Percentiles rank a stretch among this genome's conserved stretches.
Evolutionary conservation across 2,329 filamentous ascomycete genomes (phyloP).

Genomic region (Trichoderma brevicompactum): DNA sequence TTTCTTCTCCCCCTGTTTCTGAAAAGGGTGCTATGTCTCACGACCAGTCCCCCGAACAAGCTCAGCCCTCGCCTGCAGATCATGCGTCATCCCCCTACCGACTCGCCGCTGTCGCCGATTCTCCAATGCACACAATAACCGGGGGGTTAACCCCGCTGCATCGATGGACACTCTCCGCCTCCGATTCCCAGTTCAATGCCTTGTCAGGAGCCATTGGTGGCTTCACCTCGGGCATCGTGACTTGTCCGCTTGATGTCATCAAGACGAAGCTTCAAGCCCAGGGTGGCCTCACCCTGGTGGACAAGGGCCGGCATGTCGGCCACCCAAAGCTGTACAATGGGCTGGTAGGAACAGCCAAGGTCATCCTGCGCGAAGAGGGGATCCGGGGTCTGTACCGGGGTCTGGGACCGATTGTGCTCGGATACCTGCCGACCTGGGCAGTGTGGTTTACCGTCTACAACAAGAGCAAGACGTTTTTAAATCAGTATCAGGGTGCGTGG

Average conservation of each 20-base stretch:
- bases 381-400: conserved; percentile 90
- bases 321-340: conserved; percentile 76
- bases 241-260: conserved; percentile 96
- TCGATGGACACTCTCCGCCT: conserved; percentile 60
- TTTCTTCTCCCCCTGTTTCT: neutral
- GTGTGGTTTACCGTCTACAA: conserved; percentile 98
- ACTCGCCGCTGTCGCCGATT: conserved; percentile 39
- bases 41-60: conserved; percentile 49
- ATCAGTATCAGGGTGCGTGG: conserved; percentile 63
- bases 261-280: conserved; percentile 98
- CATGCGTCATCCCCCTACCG: conserved; percentile 46
- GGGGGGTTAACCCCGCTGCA: conserved; percentile 52
- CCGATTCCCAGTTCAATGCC: conserved; percentile 74
- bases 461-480: conserved; percentile 76
- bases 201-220: conserved; percentile 87
- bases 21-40: conserved; percentile 51
- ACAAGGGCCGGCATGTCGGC: conserved; percentile 53
- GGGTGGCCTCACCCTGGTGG: conserved; percentile 71
- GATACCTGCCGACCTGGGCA: conserved; percentile 96
- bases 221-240: conserved; percentile 90
- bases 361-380: conserved; percentile 89
- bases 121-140: conserved; percentile 40
- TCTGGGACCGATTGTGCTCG: conserved; percentile 89
- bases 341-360: conserved; percentile 79
- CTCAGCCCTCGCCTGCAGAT: conserved; percentile 41